Evolutionary conservation across 192 early-diverging fungal genomes (phyloP).

Genomic region (Podila verticillata): DNA sequence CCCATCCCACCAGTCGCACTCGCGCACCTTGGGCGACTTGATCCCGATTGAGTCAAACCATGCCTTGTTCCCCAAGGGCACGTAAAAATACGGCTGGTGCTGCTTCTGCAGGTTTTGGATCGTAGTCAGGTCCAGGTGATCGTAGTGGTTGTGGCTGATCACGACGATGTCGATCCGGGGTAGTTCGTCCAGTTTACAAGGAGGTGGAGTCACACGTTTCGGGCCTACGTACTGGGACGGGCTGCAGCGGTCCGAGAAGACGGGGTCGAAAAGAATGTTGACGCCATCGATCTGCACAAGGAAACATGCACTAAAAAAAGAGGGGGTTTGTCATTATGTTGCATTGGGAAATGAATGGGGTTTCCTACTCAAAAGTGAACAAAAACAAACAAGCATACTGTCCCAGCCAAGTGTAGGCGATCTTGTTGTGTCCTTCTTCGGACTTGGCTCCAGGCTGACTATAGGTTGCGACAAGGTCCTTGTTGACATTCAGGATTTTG

Average conservation of each 20-base stretch:
- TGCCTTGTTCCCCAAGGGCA: conserved; percentile 79
- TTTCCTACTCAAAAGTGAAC: no score
- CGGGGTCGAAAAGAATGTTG: conserved; percentile 80
- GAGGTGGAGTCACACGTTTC: conserved; percentile 70
- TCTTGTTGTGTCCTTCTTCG: conserved; percentile 4
- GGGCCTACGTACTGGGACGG: conserved; percentile 74
- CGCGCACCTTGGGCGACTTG: conserved; percentile 55
- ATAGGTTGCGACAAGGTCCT: conserved; percentile 20
- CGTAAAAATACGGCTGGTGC: conserved; percentile 69
- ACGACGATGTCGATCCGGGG: conserved; percentile 78
- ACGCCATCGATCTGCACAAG: conserved; percentile 71
- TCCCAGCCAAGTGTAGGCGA: conserved; percentile 32
- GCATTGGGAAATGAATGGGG: conserved; percentile 26
- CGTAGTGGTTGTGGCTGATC: conserved; percentile 91
- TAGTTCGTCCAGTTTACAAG: conserved; percentile 71
- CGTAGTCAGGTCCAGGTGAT: conserved; percentile 81
- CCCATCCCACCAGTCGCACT: conserved; percentile 75
- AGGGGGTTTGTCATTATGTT: no score
- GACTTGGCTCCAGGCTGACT: conserved; percentile 17
- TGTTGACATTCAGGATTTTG: conserved; percentile 41
- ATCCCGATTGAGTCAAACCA: conserved; percentile 70
- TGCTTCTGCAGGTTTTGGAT: conserved; percentile 61
- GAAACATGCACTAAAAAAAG: conserved; percentile 60
- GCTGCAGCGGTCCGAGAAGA: conserved; percentile 79
- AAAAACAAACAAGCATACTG: conserved; percentile 23